A percentile compares a stretch with the other conserved stretches of the same genome.
Conservation (phyloP, 306 rosid species). For the Argentina anserina region DNA sequence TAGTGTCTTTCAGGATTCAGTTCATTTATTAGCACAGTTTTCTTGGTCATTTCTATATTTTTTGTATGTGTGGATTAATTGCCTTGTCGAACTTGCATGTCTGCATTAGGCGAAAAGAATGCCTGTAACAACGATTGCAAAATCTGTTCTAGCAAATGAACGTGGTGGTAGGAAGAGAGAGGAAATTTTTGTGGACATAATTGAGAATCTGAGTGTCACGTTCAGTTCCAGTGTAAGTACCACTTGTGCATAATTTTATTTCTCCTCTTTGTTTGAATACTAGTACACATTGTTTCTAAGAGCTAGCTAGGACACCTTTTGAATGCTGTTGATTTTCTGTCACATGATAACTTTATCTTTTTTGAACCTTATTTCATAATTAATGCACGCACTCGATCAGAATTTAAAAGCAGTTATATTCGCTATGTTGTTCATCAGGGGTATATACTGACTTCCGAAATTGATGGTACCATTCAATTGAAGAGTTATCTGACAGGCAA, state of each 20-base stretch:
- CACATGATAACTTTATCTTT: not conserved
- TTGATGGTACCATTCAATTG: conserved; percentile 97
- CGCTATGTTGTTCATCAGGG: conserved; percentile 54
- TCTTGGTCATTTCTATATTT: conserved; percentile 14
- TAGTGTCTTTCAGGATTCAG: conserved; percentile 22
- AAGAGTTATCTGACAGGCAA: conserved; percentile 91
- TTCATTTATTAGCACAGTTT: conserved; percentile 1
- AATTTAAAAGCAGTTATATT: conserved; percentile 19
- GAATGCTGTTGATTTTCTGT: not conserved
- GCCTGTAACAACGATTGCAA: conserved; percentile 86
- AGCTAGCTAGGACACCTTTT: not conserved
- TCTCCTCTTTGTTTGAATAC: not conserved
- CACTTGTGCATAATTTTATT: not conserved
- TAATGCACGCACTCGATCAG: not conserved
- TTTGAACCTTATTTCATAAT: not conserved
- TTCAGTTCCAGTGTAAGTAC: conserved; percentile 90
- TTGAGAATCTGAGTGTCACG: conserved; percentile 91
- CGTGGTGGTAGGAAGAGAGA: conserved; percentile 91
- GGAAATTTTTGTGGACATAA: conserved; percentile 87
- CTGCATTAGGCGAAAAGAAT: conserved; percentile 72
- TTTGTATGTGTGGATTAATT: conserved; percentile 18
- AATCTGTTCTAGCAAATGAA: conserved; percentile 89
- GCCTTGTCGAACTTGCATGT: conserved; percentile 24
- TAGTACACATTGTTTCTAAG: not conserved
- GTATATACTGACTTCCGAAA: conserved; percentile 87